Evolutionary conservation across 1,284 basidiomycete species (phyloP).

Genomic region (Phellopilus nigrolimitatus): DNA sequence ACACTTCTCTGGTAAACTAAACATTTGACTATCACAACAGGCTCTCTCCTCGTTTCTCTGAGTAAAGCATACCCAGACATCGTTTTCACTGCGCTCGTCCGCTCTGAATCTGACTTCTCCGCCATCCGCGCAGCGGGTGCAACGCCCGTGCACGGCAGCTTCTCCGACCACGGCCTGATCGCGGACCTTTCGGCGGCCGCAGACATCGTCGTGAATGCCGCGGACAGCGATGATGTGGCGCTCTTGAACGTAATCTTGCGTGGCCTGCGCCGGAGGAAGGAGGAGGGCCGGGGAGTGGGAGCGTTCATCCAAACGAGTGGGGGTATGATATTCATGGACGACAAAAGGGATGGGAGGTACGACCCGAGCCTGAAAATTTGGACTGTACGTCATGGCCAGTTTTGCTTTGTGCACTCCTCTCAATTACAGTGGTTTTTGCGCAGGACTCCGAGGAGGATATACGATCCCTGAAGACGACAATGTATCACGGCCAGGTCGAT

Average conservation of each 20-base stretch:
- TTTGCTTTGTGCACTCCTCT: not conserved
- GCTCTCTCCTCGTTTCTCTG: slow-evolving; percentile 1
- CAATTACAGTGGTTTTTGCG: not conserved
- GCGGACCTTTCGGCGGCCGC: slow-evolving; percentile 16
- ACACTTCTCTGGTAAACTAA: not conserved
- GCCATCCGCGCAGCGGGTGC: not conserved
- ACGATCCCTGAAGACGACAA: not conserved
- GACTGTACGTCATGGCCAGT: not conserved
- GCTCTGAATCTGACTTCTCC: not conserved
- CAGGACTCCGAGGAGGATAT: slow-evolving; percentile 10
- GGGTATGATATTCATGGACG: slow-evolving; percentile 17
- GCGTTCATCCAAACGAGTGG: slow-evolving; percentile 22
- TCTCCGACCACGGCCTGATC: slow-evolving; percentile 21
- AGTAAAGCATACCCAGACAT: not conserved
- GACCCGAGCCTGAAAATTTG: slow-evolving; percentile 10
- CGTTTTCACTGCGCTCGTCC: not conserved
- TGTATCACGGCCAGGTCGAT: slow-evolving; percentile 10
- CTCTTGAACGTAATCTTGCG: slow-evolving; percentile 20
- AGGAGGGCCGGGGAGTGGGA: slow-evolving; percentile 8
- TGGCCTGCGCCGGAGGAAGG: slow-evolving; percentile 20
- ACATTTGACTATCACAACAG: not conserved
- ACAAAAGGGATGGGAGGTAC: slow-evolving; percentile 17
- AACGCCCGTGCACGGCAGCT: not conserved
- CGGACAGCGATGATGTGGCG: slow-evolving; percentile 21
- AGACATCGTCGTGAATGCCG: slow-evolving; percentile 23